Conservation (phyloP, 2,329 filamentous ascomycete genomes). For the Dactylellina leptospora region DNA sequence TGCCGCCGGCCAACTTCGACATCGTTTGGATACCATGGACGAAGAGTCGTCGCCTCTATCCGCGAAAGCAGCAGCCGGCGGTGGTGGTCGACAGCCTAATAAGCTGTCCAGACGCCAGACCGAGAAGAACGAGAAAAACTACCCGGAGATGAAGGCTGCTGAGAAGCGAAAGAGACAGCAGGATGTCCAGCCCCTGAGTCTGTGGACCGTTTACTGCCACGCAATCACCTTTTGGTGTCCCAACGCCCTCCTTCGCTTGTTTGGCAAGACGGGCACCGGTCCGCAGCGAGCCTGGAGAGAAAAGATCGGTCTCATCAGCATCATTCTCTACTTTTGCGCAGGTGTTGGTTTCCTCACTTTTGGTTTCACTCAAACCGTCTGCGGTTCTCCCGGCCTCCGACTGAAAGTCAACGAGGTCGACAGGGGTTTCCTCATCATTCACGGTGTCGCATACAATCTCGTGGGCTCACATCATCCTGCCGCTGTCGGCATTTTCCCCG, state of each 20-base stretch:
- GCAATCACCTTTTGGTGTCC: slow-evolving; percentile 95
- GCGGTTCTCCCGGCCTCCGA: slow-evolving; percentile 74
- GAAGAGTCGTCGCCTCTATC: slow-evolving; percentile 54
- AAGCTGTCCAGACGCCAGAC: slow-evolving; percentile 57
- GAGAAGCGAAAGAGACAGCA: slow-evolving; percentile 62
- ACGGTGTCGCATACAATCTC: slow-evolving; percentile 88
- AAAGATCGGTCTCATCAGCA: slow-evolving; percentile 95
- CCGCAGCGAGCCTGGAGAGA: slow-evolving; percentile 95
- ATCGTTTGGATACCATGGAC: slow-evolving; percentile 60
- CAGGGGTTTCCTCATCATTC: slow-evolving; percentile 91
- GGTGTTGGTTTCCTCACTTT: slow-evolving; percentile 96
- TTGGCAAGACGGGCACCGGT: slow-evolving; percentile 82
- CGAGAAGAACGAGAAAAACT: slow-evolving; percentile 46
- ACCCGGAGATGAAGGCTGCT: slow-evolving; percentile 61
- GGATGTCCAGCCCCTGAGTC: slow-evolving; percentile 77
- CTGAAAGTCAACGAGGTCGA: slow-evolving; percentile 84
- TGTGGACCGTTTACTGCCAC: slow-evolving; percentile 96
- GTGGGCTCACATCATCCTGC: slow-evolving; percentile 77
- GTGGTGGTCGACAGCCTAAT: slow-evolving; percentile 58
- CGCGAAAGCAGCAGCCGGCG: slow-evolving; percentile 55
- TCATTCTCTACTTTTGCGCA: slow-evolving; percentile 86
- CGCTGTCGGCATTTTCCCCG: slow-evolving; percentile 77
- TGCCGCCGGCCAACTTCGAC: slow-evolving; percentile 59
- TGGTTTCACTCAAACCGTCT: slow-evolving; percentile 90
- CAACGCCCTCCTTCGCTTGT: slow-evolving; percentile 82